These are phyloP conservation scores for Pogostemon cablin DNA, from an alignment of 257 asterid genomes.

Conservation along the genomic window DNA sequence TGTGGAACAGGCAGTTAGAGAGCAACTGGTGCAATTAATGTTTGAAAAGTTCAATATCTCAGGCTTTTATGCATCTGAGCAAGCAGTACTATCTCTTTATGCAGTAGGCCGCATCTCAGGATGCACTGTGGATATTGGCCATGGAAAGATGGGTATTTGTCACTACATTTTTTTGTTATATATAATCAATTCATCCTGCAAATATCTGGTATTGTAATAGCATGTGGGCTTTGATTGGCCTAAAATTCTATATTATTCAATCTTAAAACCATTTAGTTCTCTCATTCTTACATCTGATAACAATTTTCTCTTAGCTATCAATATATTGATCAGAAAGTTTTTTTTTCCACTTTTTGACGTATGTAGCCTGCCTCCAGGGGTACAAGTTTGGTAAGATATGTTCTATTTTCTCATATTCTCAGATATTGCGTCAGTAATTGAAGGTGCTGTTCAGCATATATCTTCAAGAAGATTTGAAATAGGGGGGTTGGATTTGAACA, in stretches of 20 bases:
- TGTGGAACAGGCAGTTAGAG: conserved; percentile 74
- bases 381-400: conserved; percentile 11
- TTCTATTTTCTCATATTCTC: conserved; percentile 32
- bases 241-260: conserved; percentile 1
- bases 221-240: conserved; percentile 22
- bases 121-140: conserved; percentile 89
- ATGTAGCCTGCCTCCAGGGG: conserved; percentile 4
- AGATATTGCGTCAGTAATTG: conserved; percentile 97
- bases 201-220: conserved; percentile 20
- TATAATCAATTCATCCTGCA: not conserved
- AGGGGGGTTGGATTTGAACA: conserved; percentile 88
- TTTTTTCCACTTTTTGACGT: not conserved
- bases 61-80: conserved; percentile 95
- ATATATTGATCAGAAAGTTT: not conserved
- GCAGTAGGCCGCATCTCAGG: conserved; percentile 97
- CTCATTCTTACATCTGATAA: conserved; percentile 12
- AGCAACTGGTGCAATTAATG: conserved; percentile 94
- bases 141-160: conserved; percentile 80
- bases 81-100: conserved; percentile 92
- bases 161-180: conserved; percentile 5
- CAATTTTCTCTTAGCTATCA: not conserved
- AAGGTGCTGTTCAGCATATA: conserved; percentile 96
- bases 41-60: conserved; percentile 90
- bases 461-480: conserved; percentile 92
- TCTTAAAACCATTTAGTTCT: conserved; percentile 18